These are phyloP conservation scores for Pleurotus cornucopiae DNA, from an alignment of 768 basidiomycete genomes.

Conservation along the genomic window DNA sequence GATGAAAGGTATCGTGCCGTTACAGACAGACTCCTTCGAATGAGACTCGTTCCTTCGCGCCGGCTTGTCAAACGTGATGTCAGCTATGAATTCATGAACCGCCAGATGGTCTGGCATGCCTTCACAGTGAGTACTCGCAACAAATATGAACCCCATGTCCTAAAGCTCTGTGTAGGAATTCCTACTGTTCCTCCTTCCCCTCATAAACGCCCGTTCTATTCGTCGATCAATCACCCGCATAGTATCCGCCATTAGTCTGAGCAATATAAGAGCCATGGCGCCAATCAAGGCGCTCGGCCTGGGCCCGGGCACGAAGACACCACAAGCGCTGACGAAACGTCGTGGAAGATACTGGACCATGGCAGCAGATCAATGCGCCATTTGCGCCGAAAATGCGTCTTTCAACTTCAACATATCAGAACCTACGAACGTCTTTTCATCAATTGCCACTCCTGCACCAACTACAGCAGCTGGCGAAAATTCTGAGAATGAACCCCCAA, in stretches of 20 bases:
- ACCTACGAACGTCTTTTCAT: constrained; percentile 44
- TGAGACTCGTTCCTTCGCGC: constrained; percentile 72
- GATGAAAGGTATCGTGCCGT: constrained; percentile 75
- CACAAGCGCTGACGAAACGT: constrained; percentile 12
- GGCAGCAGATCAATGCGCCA: constrained; percentile 77
- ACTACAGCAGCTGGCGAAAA: constrained; percentile 16
- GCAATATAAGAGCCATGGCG: constrained; percentile 24
- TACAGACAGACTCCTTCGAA: constrained; percentile 69
- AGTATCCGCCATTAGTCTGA: constrained; percentile 23
- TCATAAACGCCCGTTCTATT: constrained; percentile 66
- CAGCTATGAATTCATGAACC: constrained; percentile 98
- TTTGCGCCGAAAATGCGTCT: constrained; percentile 78
- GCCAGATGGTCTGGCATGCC: constrained; percentile 99
- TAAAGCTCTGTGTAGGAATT: constrained; percentile 69
- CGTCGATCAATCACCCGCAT: constrained; percentile 50
- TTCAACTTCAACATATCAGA: constrained; percentile 55
- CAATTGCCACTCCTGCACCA: constrained; percentile 22
- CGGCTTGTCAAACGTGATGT: constrained; percentile 74
- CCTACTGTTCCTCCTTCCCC: constrained; percentile 84
- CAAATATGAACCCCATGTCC: not conserved
- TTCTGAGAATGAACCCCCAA: constrained; percentile 39
- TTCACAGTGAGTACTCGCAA: constrained; percentile 72
- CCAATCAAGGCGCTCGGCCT: constrained; percentile 15
- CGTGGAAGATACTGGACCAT: constrained; percentile 69
- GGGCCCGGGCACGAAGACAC: constrained; percentile 1